Base-by-base conservation (phyloP, 2,329 filamentous ascomycete genomes). In the Epichloe aotearoae region DNA sequence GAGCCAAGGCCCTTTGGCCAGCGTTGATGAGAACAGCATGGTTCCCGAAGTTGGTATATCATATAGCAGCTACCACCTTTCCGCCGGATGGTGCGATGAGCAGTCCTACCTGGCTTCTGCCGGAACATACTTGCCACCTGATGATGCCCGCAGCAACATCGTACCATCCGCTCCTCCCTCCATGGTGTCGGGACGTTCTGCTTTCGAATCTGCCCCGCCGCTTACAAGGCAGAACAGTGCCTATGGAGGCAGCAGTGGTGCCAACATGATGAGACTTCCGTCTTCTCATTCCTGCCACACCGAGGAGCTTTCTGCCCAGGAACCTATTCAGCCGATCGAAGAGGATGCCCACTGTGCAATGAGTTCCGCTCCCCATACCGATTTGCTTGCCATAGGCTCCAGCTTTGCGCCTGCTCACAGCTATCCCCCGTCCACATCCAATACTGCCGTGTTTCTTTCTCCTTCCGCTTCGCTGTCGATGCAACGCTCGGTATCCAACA, bases 401-500 rank as follows among this genome's bases (percentile, higher is more conserved):
- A 67, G 59, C 48, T 60, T 66, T 17, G 46, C 52, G 5, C 46
- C 39, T 30, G 36, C 53, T 39, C 59, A 66, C 6, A 62, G 61
- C 19, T 70, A 69, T 50, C 52, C 61, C 52, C 52, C 58, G 7
- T 58, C 61, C 10, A 23, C 46, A 14, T 20, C 33, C 30, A 44
- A 26, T 17, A 5, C 39, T 38, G 17, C 38, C 4, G 4, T 36
- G 2, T 40, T 44, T 7, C 41, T 47, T 23, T 17, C 41, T 19
- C 30, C 34, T 5, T 4, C 39, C 5, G 7, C 15, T 17, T 30
- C 38, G 5, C 42, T 26, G 7, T 59, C 65, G 34, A 75, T 76
- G 73, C 69, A 75, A 54, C 69, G 74, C 8, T 74, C 73, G 1
- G 54, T 63, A n/a, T 77, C 75, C 8, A 71, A 66, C 52, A 62